Evolutionary conservation across 2,329 filamentous ascomycete species (phyloP), one percentile per base, ranked within the genome.

Genomic region (Magnaporthiopsis poae): DNA sequence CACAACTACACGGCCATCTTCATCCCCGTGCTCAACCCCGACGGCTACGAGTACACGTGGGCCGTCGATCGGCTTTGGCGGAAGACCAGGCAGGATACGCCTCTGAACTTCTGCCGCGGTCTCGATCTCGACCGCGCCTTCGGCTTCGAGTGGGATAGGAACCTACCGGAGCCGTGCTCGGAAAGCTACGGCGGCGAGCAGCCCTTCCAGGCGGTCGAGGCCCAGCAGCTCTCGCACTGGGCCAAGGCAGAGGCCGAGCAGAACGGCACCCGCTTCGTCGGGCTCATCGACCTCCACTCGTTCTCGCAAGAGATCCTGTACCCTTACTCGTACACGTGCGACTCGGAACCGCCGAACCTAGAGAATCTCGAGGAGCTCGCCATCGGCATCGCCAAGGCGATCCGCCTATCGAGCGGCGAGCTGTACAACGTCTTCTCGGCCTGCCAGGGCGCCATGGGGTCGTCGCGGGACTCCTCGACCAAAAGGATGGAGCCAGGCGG

Each of bases 231-330:
- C 64, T 89, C 91, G 4, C 82, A 88, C 62, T 99, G 94, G 94
- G 91, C 91, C 0, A 86, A 82, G 72, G 94, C 92, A 73, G 84
- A 96, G 75, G 92, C 89, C 0, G 80, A 84, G 9, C 81, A 86
- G 70, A 86, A 89, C 74, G 88, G 89, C 66, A 87, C 88, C 65
- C 82, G 89, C 21, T 92, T 98, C 71, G 85, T 93, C n/a, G 92
- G 89, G 3, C 89, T 96, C 70, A 75, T 98, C 61, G 95, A 99
- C 75, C 82, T 98, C 33, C 95, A 99, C 77, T 94, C 91, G 1
- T 99, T 98, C 76, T 96, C 92, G 0, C 93, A 99, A 78, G 90
- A 97, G 77, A 89, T 99, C 29, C 82, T 98, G 11, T 97, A 95
- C 74, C 95, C 95, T 0, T 98, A 93, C 75, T 88, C 90, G 5